Percentiles rank a stretch among this genome's conserved stretches.
Evolutionary conservation across 352 stramenopile genomes (phyloP).

Genomic region (Phytophthora litchii): DNA sequence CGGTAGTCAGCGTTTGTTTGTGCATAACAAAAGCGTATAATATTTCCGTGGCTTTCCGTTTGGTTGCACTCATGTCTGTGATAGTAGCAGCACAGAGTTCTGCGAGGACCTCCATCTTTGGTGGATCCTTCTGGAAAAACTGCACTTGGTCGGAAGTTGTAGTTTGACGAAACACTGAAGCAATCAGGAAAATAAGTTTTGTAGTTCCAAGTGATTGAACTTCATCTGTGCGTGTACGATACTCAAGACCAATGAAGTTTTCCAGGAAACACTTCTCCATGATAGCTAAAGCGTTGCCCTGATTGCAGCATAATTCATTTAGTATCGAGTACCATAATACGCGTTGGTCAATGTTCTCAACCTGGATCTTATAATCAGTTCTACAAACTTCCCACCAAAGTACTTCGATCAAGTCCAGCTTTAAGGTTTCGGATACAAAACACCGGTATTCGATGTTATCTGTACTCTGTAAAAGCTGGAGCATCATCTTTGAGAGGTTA

Average conservation of each 20-base stretch:
- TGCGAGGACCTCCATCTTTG: constrained; percentile 7
- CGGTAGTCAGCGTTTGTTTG: not conserved
- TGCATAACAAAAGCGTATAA: constrained; percentile 9
- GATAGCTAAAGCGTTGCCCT: constrained; percentile 9
- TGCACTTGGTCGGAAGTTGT: constrained; percentile 4
- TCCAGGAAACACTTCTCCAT: constrained; percentile 20
- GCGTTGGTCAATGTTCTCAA: not conserved
- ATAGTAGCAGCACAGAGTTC: constrained; percentile 15
- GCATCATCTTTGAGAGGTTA: constrained; percentile 6
- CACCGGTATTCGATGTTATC: not conserved
- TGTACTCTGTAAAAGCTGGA: constrained; percentile 8
- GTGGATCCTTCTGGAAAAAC: constrained; percentile 12
- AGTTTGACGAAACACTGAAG: constrained; percentile 11
- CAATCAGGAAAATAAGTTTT: constrained; percentile 10
- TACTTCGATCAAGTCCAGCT: constrained; percentile 21
- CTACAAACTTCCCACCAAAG: constrained; percentile 17
- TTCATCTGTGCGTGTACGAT: not conserved
- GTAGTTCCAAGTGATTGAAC: not conserved
- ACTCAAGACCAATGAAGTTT: constrained; percentile 7
- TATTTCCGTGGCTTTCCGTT: constrained; percentile 18
- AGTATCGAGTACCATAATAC: constrained; percentile 23
- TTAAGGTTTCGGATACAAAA: constrained; percentile 4
- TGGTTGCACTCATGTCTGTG: constrained; percentile 2
- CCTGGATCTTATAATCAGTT: not conserved
- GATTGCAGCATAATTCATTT: constrained; percentile 14